A percentile compares a stretch with the other conserved stretches of the same genome.
Evolutionary conservation across 305 asterid genomes (phyloP).

Genomic region (Lippia alba): DNA sequence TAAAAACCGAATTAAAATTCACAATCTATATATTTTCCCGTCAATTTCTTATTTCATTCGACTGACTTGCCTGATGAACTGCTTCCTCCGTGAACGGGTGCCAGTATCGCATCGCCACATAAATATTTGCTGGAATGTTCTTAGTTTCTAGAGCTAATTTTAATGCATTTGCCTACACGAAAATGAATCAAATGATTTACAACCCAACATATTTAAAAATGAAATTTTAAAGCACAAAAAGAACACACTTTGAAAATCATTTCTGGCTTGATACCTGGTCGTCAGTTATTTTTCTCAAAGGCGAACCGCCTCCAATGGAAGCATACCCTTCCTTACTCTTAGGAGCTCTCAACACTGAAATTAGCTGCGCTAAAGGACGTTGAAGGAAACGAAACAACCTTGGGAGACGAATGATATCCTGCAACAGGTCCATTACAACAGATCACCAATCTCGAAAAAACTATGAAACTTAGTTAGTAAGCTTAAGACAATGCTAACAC

Average conservation of each 20-base stretch:
- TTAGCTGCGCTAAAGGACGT: slow-evolving; percentile 77
- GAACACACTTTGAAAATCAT: not conserved
- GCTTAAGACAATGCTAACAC: not conserved
- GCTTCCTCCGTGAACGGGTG: slow-evolving; percentile 90
- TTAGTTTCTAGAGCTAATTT: slow-evolving; percentile 60
- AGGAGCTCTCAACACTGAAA: slow-evolving; percentile 73
- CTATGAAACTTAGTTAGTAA: slow-evolving; percentile 2
- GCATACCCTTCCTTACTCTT: slow-evolving; percentile 89
- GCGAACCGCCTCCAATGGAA: slow-evolving; percentile 91
- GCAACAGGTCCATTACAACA: slow-evolving; percentile 15
- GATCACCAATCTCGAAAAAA: slow-evolving; percentile 22
- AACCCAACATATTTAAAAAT: not conserved
- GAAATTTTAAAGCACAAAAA: not conserved
- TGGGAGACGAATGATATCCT: slow-evolving; percentile 88
- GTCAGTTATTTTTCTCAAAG: slow-evolving; percentile 73
- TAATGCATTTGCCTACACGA: slow-evolving; percentile 60
- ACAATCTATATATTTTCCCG: not conserved
- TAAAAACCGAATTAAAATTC: not conserved
- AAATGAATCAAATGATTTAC: slow-evolving; percentile 18
- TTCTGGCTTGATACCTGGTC: slow-evolving; percentile 60
- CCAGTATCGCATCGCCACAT: slow-evolving; percentile 90
- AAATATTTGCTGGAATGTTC: slow-evolving; percentile 62
- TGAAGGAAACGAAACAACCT: slow-evolving; percentile 76
- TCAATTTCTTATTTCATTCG: not conserved
- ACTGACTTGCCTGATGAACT: slow-evolving; percentile 59